Base-by-base conservation (phyloP, 2,329 filamentous ascomycete genomes). In the Westerdykella ornata region DNA sequence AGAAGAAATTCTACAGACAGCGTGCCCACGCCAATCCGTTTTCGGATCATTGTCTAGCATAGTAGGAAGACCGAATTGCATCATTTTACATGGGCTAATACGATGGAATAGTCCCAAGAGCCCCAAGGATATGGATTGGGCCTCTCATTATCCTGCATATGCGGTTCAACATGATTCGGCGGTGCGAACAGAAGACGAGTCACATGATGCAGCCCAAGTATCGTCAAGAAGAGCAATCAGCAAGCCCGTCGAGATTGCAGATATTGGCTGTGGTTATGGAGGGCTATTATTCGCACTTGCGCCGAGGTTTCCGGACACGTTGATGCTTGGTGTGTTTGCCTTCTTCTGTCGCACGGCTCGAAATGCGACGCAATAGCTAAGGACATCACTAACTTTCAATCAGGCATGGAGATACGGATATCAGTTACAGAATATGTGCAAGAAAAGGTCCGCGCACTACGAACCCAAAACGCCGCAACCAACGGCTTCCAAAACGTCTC, bases 11-110 rank as follows among this genome's bases (percentile, higher is more conserved):
- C 71, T 98, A 95, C 67, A 81, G 92, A 42, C 92, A 98, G 68
- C 80, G 92, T 66, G 92, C 92, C 29, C 92, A 98, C 70, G 92
- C 92, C 48, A 98, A 98, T 71, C 89, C 90, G 5, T 98, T 98
- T 70, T 96, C 90, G 2, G 92, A 98, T 60, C 92, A 98, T 72
- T 73, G 79, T 43, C 73, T 98, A 62, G 75, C 77, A 57, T 98
- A 98, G 92, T 94, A 77, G 32, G 51, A 22, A 8, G 38, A 40
- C 14, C 20, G 22, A 32, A 20, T 5, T 19, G 16, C 8, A 6
- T 11, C 15, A n/a, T 26, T n/a, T 26, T 26, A 19, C 3, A 37
- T 13, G 36, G 47, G 42, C 60, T 59, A 41, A 55, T 8, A 49
- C 12, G 16, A 14, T 42, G 3, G 4, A 26, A 36, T 41, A 96